Evolutionary conservation across 2,329 filamentous ascomycete genomes (phyloP), one percentile per base, ranked within the genome.

Genomic region (Chrysosporium queenslandicum): DNA sequence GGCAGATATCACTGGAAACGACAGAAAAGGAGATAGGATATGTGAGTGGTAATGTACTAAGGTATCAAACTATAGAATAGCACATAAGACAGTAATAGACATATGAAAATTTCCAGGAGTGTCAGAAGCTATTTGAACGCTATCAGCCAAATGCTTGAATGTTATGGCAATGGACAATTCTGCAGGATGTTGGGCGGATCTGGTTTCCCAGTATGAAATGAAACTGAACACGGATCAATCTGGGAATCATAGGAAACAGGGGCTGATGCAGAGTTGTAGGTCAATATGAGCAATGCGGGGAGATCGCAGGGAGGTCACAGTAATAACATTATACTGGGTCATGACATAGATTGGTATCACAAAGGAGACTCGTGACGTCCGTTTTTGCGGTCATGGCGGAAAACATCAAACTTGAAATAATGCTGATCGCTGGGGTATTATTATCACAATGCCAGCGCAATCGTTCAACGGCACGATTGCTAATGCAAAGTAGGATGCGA

Each of bases 81-180:
- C 42, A 45, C n/a, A 43, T 55, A 60, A 56, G 60, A 29, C 2
- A 27, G 21, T 27, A 23, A 43, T 4, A 25, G 56, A 61, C 53
- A 57, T 55, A 58, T 49, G 58, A 58, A 58, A 55, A 54, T 34
- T 36, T 43, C 46, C 39, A 21, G 21, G 37, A 29, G 16, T 48
- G 25, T 37, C 27, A 42, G 36, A 39, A 50, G 42, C 21, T 21
- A 46, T 56, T 21, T 49, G 36, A 49, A 49, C 46, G 46, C 46
- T 49, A 49, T 49, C 36, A 40, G 36, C 36, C 34, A 40, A 40
- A 49, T 41, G 36, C 23, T 41, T 40, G 7, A 21, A 30, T 4
- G 27, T n/a, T 32, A 6, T 40, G 16, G 11, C 11, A 40, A 41
- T 30, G 23, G 25, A 4, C 40, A 32, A 30, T 18, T 27, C 8